phyloP scores from a whole-genome alignment of 2,329 filamentous ascomycete species.

The Aspergillus pseudoviridinutans region DNA sequence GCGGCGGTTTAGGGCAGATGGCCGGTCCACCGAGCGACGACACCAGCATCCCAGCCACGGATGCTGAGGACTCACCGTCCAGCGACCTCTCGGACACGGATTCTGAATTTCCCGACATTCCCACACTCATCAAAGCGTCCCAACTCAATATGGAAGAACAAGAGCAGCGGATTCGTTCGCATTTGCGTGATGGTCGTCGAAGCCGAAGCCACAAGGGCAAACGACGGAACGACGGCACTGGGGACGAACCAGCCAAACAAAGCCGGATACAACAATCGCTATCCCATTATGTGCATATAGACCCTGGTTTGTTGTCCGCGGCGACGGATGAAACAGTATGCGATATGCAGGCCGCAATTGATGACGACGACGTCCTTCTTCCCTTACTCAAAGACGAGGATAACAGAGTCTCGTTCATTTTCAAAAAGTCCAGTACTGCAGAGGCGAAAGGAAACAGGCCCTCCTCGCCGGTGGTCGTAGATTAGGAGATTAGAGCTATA shows the following conservation, averaged over 20 bases:
- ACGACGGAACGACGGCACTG: constrained; percentile 3
- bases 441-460: constrained; percentile 11
- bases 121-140: constrained; percentile 38
- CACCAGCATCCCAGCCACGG: constrained; percentile 9
- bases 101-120: constrained; percentile 26
- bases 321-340: constrained; percentile 10
- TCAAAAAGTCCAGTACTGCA: constrained; percentile 32
- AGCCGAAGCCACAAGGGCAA: constrained; percentile 5
- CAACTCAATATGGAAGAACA: constrained; percentile 35
- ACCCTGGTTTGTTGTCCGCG: constrained; percentile 29
- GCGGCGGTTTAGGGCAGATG: constrained; percentile 51
- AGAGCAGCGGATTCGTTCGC: constrained; percentile 21
- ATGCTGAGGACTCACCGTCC: constrained; percentile 1
- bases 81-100: constrained; percentile 11
- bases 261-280: constrained; percentile 42
- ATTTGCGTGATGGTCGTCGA: constrained; percentile 11
- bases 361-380: constrained; percentile 31
- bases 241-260: constrained; percentile 15
- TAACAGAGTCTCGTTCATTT: constrained; percentile 37
- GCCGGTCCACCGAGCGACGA: constrained; percentile 6
- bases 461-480: not conserved
- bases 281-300: constrained; percentile 42
- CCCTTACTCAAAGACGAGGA: constrained; percentile 36
- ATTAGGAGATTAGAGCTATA: not conserved
- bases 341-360: constrained; percentile 23